phyloP scores from a whole-genome alignment of 176 grass and related monocot genomes.

The Musa beccarii region DNA sequence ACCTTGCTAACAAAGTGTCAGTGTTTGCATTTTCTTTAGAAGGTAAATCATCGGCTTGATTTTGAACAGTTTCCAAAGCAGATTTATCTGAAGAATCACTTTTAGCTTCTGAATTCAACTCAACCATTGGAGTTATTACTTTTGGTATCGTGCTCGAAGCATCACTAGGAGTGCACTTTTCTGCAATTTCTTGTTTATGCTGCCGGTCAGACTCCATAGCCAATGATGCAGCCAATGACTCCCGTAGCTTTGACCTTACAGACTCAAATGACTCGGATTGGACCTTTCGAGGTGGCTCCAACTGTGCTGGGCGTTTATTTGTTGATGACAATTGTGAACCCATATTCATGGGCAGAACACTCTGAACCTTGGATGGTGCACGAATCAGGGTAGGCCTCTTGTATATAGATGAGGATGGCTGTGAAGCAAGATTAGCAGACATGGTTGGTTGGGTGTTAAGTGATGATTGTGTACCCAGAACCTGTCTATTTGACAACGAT shows the following conservation, averaged over 20 bases:
- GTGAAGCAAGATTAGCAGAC: conserved; percentile 28
- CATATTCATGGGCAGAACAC: conserved; percentile 6
- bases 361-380: conserved; percentile 25
- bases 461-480: conserved; percentile 13
- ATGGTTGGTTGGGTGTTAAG: conserved; percentile 32
- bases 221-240: conserved; percentile 40
- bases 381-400: conserved; percentile 23
- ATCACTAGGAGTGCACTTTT: conserved; percentile 16
- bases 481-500: conserved; percentile 16
- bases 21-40: conserved; percentile 6
- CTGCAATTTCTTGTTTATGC: conserved; percentile 16
- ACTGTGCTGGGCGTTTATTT: conserved; percentile 30
- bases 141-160: not conserved
- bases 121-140: conserved; percentile 16
- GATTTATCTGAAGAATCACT: conserved; percentile 12
- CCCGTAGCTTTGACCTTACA: conserved; percentile 54
- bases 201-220: conserved; percentile 32
- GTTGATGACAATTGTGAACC: not conserved
- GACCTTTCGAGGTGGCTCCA: conserved; percentile 19
- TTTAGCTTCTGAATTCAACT: conserved; percentile 7
- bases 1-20: not conserved
- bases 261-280: conserved; percentile 20
- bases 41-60: conserved; percentile 13
- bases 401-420: conserved; percentile 12
- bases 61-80: conserved; percentile 20